Evolutionary conservation across 805 yeast species (phyloP), one percentile per base, ranked within the genome.

Genomic region (Lipomyces orientalis): DNA sequence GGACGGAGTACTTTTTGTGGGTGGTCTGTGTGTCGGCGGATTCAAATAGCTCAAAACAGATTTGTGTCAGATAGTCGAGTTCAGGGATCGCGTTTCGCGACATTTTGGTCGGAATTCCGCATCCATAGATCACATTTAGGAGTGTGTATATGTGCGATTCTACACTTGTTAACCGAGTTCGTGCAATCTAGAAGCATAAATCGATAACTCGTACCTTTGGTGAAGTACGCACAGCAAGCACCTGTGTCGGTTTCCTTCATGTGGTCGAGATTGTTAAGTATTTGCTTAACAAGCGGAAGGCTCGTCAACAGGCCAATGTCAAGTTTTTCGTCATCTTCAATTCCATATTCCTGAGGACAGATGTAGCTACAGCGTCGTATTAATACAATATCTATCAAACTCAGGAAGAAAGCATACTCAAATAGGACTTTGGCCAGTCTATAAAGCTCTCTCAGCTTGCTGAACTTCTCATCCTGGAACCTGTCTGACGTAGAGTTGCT

Each of bases 311-410:
- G 81, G 4, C 99, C 99, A 80, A 95, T 95, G 77, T 95, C 99
- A 68, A 95, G 84, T 76, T 95, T 95, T 78, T 95, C 99, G 74
- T 90, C 89, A 75, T 93, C 97, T 71, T 93, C 92, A 73, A 95
- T 95, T 71, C 99, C 99, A 77, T 95, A 95, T 77, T 95, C 99
- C 78, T 95, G 98, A 9, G 99, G 99, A 79, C 98, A 95, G 60
- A 95, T 93, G 76, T 68, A 68, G 62, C 69, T 65, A 33, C 8
- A 54, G 3, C 4, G 9, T 16, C 9, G 34, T n/a, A n/a, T 29
- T 35, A 46, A 35, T 12, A 16, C 60, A 58, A 33, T 10, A n/a
- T 19, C 12, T 49, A 19, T 25, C 34, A 46, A n/a, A 49, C 10
- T 33, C 34, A 19, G 12, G 25, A 33, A 10, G 33, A 35, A 49